Base-by-base conservation (phyloP, 371 early-diverging fungal species). In the Cokeromyces recurvatus region DNA sequence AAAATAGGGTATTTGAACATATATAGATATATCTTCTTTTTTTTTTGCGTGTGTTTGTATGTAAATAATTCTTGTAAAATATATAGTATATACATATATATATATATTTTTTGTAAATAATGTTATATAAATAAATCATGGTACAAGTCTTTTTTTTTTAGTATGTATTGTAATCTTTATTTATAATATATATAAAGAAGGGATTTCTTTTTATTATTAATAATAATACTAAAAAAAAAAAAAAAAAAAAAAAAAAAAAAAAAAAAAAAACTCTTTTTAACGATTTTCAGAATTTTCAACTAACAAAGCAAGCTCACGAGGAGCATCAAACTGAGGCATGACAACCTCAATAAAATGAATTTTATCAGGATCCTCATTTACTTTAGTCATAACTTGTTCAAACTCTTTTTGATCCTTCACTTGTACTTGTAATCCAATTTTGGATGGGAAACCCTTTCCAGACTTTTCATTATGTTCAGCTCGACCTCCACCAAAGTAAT, bases 321-420 rank as follows among this genome's bases (percentile, higher is more conserved):
- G 70, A 21, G 64, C 57, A 48, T 70, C 70, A 25, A 60, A 52
- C 32, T 45, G 45, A 38, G 65, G 63, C 63, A 70, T 63, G 12
- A 66, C 39, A n/a, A 70, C 51, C 55, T 70, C 70, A 4, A 70
- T 9, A 37, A 70, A 65, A 24, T 65, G 66, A 16, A 70, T 70
- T 21, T 55, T 53, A 36, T 63, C 46, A 9, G 50, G 32, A 19
- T 70, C 45, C 12, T 49, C 14, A 11, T 23, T 42, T 0, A 58
- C 55, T 31, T 56, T 40, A 17, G 51, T 48, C 64, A 66, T 60
- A 10, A 54, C 58, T 2, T 38, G 36, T 35, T 70, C 70, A 24
- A 70, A 65, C 41, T 70, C 66, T 14, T 57, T 38, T 10, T 66
- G 49, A 5, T 55, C 66, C 1, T 12, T 25, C 0, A 70, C 58